Conservation (phyloP, 805 yeast genomes). For the Yarrowia sp. region DNA sequence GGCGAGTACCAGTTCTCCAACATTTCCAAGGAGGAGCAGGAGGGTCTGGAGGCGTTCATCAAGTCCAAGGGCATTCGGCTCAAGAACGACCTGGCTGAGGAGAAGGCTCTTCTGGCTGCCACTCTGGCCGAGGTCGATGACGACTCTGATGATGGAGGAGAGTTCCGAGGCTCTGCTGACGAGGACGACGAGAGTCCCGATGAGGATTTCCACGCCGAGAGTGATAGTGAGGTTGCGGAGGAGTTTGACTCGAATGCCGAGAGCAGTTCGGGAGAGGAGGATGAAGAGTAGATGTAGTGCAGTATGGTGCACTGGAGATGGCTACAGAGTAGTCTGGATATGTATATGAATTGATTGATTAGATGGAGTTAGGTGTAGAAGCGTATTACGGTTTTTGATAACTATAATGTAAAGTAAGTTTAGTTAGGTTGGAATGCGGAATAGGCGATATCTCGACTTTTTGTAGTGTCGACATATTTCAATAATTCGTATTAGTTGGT, state of each 20-base stretch:
- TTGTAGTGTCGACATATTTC: too few relatives aligned
- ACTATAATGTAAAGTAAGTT: too few relatives aligned
- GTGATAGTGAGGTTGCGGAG: conserved; percentile 72
- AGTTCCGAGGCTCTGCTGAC: conserved; percentile 63
- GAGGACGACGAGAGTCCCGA: conserved; percentile 68
- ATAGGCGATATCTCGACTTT: too few relatives aligned
- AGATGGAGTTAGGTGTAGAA: too few relatives aligned
- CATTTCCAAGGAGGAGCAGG: conserved; percentile 86
- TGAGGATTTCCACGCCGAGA: conserved; percentile 71
- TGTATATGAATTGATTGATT: too few relatives aligned
- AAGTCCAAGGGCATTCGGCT: conserved; percentile 73
- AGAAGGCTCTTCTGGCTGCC: conserved; percentile 72
- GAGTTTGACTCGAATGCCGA: conserved; percentile 72
- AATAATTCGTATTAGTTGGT: too few relatives aligned
- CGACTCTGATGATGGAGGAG: conserved; percentile 54
- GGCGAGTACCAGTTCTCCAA: conserved; percentile 82
- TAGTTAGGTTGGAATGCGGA: too few relatives aligned
- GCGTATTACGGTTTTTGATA: too few relatives aligned
- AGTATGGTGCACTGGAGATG: too few relatives aligned
- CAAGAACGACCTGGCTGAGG: conserved; percentile 85
- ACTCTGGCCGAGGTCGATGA: conserved; percentile 56
- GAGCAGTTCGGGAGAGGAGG: conserved; percentile 34
- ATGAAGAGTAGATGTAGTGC: conserved; percentile 28
- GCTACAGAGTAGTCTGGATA: too few relatives aligned
- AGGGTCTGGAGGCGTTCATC: conserved; percentile 68